A percentile compares a stretch with the other conserved stretches of the same genome.
These are phyloP conservation scores for Catharanthus roseus DNA, from an alignment of 257 asterid genomes.

Conservation along the genomic window DNA sequence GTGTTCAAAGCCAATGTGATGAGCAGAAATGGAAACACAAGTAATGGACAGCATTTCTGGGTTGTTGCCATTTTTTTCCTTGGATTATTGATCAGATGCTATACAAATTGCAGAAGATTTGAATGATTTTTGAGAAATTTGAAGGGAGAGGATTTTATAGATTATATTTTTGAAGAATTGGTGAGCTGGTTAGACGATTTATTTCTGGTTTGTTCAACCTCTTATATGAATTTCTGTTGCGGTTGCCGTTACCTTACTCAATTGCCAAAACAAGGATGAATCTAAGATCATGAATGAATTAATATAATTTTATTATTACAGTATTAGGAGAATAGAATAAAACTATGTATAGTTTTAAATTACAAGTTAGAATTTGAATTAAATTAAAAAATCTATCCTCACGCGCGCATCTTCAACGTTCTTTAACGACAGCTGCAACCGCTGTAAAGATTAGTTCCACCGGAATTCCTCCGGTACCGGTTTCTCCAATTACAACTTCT, in stretches of 20 bases:
- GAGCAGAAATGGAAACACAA: constrained; percentile 9
- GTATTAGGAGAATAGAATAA: too few species aligned
- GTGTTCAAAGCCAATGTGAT: constrained; percentile 14
- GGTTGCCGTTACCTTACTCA: neutral
- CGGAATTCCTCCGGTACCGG: too few species aligned
- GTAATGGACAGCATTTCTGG: neutral
- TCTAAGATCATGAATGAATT: too few species aligned
- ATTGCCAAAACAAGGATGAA: neutral
- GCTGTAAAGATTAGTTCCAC: too few species aligned
- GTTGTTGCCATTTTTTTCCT: neutral
- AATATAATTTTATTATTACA: too few species aligned
- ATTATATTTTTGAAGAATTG: neutral
- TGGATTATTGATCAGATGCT: neutral
- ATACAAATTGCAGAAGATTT: neutral
- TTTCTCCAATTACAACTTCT: too few species aligned
- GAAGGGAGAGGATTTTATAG: constrained; percentile 4
- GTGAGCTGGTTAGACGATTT: constrained; percentile 14
- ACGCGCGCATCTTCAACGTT: too few species aligned
- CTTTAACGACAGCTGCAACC: too few species aligned
- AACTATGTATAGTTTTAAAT: too few species aligned
- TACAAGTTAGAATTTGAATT: too few species aligned
- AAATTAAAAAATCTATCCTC: too few species aligned
- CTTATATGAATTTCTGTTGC: neutral
- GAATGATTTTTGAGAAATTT: too few species aligned
- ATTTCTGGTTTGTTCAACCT: constrained; percentile 18